These are phyloP conservation scores for Ceratocystis smalleyi DNA, from an alignment of 2,329 filamentous ascomycete species.

Conservation along the genomic window DNA sequence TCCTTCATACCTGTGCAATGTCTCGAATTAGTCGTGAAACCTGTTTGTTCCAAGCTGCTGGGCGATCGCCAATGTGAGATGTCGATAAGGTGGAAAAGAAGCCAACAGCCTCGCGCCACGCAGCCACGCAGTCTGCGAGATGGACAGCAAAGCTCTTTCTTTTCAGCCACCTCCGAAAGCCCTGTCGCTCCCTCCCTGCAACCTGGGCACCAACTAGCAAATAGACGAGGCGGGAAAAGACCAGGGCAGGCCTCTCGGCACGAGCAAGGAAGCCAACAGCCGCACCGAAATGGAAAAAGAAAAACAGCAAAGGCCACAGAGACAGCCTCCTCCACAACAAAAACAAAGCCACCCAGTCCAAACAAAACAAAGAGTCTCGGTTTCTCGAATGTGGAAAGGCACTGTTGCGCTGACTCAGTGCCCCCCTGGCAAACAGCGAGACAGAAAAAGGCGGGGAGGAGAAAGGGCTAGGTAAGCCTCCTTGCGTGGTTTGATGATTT, in stretches of 20 bases:
- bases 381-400: too few species aligned
- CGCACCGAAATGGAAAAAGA: constrained; percentile 4
- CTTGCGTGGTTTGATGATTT: background rate
- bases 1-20: background rate
- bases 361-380: background rate
- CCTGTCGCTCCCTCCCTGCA: background rate
- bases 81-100: background rate
- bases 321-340: constrained; percentile 5
- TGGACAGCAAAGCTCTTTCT: background rate
- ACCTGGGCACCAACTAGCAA: background rate
- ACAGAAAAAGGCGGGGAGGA: background rate
- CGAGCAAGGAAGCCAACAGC: background rate
- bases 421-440: background rate
- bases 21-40: too few species aligned
- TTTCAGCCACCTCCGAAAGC: background rate
- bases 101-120: background rate
- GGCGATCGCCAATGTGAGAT: background rate
- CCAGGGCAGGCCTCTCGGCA: background rate
- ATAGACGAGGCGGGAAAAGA: background rate
- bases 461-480: background rate
- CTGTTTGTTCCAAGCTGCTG: too few species aligned
- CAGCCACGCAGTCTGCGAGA: background rate
- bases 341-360: background rate
- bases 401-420: background rate
- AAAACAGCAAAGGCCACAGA: too few species aligned